phyloP scores from a whole-genome alignment of 306 rosid species.

The Quercus aquifolioides region DNA sequence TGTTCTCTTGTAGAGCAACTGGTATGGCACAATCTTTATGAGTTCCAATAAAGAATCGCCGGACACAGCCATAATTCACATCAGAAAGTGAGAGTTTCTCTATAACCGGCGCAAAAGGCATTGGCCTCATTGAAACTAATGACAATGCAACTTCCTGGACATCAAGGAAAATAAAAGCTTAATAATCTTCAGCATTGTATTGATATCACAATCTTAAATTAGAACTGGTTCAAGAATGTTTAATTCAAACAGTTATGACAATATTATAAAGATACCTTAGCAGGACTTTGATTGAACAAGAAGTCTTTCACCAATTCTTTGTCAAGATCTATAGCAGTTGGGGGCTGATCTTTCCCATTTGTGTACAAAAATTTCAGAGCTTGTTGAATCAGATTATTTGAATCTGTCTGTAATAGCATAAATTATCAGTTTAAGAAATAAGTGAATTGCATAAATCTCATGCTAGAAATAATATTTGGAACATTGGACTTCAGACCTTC shows the following conservation, averaged over 20 bases:
- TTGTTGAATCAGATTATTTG: constrained; percentile 79
- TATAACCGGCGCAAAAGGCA: constrained; percentile 77
- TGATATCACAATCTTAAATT: not conserved
- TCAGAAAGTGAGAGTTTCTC: constrained; percentile 81
- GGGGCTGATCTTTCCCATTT: constrained; percentile 75
- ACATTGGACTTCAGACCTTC: too few relatives aligned
- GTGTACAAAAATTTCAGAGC: constrained; percentile 81
- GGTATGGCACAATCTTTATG: constrained; percentile 87
- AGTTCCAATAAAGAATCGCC: constrained; percentile 72
- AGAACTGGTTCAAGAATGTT: not conserved
- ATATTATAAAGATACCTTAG: constrained; percentile 52
- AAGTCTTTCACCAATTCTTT: constrained; percentile 74
- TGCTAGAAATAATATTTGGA: too few relatives aligned
- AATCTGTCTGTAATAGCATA: constrained; percentile 52
- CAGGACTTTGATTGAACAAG: constrained; percentile 82
- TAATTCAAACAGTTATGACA: not conserved
- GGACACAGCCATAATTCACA: constrained; percentile 59
- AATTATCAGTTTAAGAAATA: constrained; percentile 4
- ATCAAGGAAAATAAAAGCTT: not conserved
- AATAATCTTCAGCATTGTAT: too few relatives aligned
- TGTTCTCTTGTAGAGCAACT: constrained; percentile 57
- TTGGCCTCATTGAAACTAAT: constrained; percentile 86
- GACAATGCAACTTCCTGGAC: constrained; percentile 34
- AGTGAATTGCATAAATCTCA: not conserved
- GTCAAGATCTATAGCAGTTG: constrained; percentile 80